Evolutionary conservation across 2,329 filamentous ascomycete genomes (phyloP).

Genomic region (Phyllosticta citriasiana): DNA sequence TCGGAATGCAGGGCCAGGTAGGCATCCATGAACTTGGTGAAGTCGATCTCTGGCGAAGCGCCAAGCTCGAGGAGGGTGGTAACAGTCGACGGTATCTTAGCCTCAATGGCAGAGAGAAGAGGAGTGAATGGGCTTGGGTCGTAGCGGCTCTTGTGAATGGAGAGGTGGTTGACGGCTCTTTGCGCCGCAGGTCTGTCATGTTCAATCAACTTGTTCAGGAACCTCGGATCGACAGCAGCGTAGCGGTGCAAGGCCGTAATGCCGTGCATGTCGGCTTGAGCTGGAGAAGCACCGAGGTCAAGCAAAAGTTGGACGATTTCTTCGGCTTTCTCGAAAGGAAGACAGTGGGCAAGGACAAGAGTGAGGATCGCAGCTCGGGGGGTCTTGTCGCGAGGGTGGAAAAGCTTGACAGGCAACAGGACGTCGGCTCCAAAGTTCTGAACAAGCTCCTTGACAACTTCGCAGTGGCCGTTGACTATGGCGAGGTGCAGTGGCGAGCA

Average conservation of each 20-base stretch:
- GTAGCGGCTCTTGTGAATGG: conserved; percentile 30
- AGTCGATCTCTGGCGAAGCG: conserved; percentile 49
- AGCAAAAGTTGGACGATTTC: conserved; percentile 57
- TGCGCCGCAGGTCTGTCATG: conserved; percentile 52
- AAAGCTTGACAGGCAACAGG: conserved; percentile 62
- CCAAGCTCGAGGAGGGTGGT: conserved; percentile 54
- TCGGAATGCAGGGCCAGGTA: conserved; percentile 35
- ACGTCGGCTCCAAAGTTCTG: conserved; percentile 65
- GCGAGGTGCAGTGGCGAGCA: conserved; percentile 70
- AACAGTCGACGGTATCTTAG: conserved; percentile 43
- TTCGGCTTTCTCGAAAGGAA: conserved; percentile 53
- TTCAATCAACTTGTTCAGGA: conserved; percentile 36
- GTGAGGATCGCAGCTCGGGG: conserved; percentile 56
- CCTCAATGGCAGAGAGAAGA: conserved; percentile 49
- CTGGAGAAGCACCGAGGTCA: conserved; percentile 59
- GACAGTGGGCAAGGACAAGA: conserved; percentile 54
- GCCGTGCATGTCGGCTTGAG: conserved; percentile 59
- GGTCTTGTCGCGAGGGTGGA: conserved; percentile 36
- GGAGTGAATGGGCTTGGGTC: conserved; percentile 35
- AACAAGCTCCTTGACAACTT: conserved; percentile 59
- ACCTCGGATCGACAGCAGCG: conserved; percentile 30
- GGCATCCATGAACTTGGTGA: conserved; percentile 54
- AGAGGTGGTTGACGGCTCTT: conserved; percentile 57
- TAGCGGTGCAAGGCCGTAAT: conserved; percentile 58
- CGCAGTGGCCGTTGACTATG: conserved; percentile 60